Evolutionary conservation across 306 rosid genomes (phyloP), one percentile per base, ranked within the genome.

Genomic region (Sophora flavescens): DNA sequence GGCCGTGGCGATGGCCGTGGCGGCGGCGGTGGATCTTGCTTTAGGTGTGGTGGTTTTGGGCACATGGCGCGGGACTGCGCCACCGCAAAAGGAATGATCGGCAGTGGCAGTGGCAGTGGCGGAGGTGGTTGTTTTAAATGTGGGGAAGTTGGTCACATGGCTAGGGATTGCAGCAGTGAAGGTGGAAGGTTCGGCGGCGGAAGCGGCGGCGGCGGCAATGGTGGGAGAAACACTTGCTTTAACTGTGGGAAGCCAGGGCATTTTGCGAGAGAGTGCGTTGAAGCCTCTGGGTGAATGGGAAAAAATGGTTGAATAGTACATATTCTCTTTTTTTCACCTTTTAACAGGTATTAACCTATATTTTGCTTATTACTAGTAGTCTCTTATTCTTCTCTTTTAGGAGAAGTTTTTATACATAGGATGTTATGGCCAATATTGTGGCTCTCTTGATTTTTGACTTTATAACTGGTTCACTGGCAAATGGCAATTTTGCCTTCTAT

Each of bases 181-280:
- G 83, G 84, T 2, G 81, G 84, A 14, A 83, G 88, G 61, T 68
- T 2, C 28, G 81, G 77, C 1, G 80, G 86, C 3, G 32, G 32
- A 0, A 87, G 80, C 28, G 81, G 77, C 1, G 80, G 86, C 3
- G 32, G 32, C 2, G 88, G 80, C 0, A 68, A 78, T 28, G 78
- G 63, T 30, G 79, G 85, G 2, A 66, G 50, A 10, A 79, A 22
- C 48, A 75, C 80, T 1, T 90, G 95, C 77, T 92, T 87, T 56
- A 84, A 88, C 42, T 92, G 97, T 70, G 97, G 97, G 80, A 85
- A 88, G 79, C 81, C 88, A 6, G 93, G 93, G 16, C 96, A 90
- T 80, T 83, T 91, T 78, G 97, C 97, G 0, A 89, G 86, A 80
- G 98, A 93, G 42, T 93, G 98, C 72, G 71, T 88, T 7, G 84